Base-by-base conservation (phyloP, 768 basidiomycete genomes). In the Leccinellum luteum region DNA sequence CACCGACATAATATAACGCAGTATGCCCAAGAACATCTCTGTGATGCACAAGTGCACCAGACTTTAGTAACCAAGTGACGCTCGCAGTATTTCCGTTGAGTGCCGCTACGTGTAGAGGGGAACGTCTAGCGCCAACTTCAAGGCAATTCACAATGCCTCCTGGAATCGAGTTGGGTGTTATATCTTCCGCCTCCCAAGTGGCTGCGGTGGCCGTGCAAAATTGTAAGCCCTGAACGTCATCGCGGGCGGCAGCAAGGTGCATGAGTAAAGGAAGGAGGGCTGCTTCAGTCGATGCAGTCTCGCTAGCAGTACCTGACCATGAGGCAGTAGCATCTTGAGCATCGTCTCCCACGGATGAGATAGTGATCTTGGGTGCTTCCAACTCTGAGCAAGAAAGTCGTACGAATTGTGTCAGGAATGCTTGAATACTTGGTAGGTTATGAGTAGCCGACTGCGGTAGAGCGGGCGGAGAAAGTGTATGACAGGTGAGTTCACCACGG, bases 401-500 rank as follows among this genome's bases (percentile, higher is more conserved):
- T 27, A 88, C 78, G 56, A 92, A 84, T 54, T 89, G 86, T 1
- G 82, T 77, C 14, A 94, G 77, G 35, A 91, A 74, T 4, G 78
- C 80, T 52, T 86, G 84, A 32, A 93, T 81, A 55, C 76, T 81
- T 35, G 85, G 83, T 15, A 86, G 70, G 58, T 81, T 81, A 49
- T 79, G 73, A 6, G 81, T 78, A 30, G 50, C 55, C 6, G 74
- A 72, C 1, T 73, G 66, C 1, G 63, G 79, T 30, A 78, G 76
- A 50, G 73, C 78, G 2, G 81, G 74, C 0, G 80, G 69, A 10
- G 79, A 69, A 23, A 71, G 73, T 7, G 81, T 69, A 25, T 79
- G 67, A 23, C 81, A 79, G 0, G 90, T 93, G 43, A 98, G 84
- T 72, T 98, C 94, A 48, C 94, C 94, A 7, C 94, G 92, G 12